phyloP scores from a whole-genome alignment of 108 stramenopile genomes.

The Seminavis robusta region DNA sequence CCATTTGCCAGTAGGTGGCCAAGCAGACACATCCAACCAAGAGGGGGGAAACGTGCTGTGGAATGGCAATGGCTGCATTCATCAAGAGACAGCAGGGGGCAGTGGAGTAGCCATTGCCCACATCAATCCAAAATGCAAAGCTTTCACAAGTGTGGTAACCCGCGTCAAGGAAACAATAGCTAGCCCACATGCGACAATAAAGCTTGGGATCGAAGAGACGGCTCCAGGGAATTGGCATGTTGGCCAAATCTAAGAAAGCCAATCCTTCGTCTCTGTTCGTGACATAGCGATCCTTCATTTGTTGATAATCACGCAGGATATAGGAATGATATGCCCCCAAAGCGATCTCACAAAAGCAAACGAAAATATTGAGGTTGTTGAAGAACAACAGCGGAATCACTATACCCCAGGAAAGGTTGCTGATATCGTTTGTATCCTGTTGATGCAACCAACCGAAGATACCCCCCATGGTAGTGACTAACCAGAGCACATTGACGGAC shows the following conservation, averaged over 20 bases:
- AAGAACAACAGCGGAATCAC: slow-evolving; percentile 59
- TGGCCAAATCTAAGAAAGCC: slow-evolving; percentile 50
- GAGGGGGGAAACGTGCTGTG: slow-evolving; percentile 14
- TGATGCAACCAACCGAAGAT: too few relatives aligned
- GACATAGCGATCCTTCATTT: slow-evolving; percentile 32
- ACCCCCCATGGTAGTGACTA: too few relatives aligned
- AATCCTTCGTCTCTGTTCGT: slow-evolving; percentile 14
- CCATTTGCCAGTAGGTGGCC: slow-evolving; percentile 75
- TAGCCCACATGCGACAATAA: slow-evolving; percentile 79
- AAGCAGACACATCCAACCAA: slow-evolving; percentile 57
- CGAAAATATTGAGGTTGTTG: slow-evolving; percentile 82
- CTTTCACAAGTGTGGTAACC: slow-evolving; percentile 80
- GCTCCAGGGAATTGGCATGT: slow-evolving; percentile 47
- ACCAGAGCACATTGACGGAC: too few relatives aligned
- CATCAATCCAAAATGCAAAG: slow-evolving; percentile 85
- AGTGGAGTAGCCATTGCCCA: slow-evolving; percentile 80
- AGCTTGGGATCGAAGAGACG: slow-evolving; percentile 43
- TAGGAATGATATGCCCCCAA: slow-evolving; percentile 55
- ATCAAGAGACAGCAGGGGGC: slow-evolving; percentile 64
- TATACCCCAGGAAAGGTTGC: too few relatives aligned
- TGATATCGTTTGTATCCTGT: too few relatives aligned
- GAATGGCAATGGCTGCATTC: slow-evolving; percentile 61
- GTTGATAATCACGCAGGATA: slow-evolving; percentile 56
- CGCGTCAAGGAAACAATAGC: slow-evolving; percentile 74
- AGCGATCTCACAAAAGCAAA: slow-evolving; percentile 70